Percentiles rank a stretch among this genome's conserved stretches.
These are phyloP conservation scores for Vigna unguiculata DNA, from an alignment of 306 rosid species.

Conservation along the genomic window DNA sequence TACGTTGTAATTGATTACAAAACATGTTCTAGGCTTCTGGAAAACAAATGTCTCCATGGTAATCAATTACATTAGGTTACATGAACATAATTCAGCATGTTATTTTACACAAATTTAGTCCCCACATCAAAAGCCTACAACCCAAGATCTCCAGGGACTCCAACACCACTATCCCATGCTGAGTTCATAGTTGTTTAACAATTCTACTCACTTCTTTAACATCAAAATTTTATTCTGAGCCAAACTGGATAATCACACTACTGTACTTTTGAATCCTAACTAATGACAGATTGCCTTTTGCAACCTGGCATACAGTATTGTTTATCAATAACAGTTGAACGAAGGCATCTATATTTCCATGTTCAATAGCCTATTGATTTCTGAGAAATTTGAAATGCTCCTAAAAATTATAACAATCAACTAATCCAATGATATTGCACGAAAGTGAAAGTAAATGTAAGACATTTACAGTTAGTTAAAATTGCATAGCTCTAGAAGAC, in stretches of 20 bases:
- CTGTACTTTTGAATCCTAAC: constrained; percentile 22
- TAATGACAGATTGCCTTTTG: neutral
- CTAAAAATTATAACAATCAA: constrained; percentile 23
- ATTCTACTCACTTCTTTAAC: neutral
- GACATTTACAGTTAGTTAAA: constrained; percentile 35
- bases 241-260: constrained; percentile 8
- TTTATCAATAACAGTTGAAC: neutral
- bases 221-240: neutral
- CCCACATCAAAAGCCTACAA: constrained; percentile 19
- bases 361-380: constrained; percentile 37
- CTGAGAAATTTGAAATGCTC: constrained; percentile 25
- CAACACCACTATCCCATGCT: constrained; percentile 14
- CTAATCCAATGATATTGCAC: constrained; percentile 37
- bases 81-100: no score
- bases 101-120: constrained; percentile 2
- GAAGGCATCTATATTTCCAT: constrained; percentile 15
- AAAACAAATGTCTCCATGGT: no score
- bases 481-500: constrained; percentile 33
- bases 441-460: constrained; percentile 27
- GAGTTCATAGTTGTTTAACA: neutral
- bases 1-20: no score
- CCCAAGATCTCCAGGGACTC: constrained; percentile 17
- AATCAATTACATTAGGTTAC: no score
- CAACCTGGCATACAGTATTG: constrained; percentile 13
- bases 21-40: no score